A percentile compares a stretch with the other conserved stretches of the same genome.
Conservation (phyloP, 768 basidiomycete genomes). For the Kwoniella sp. region DNA sequence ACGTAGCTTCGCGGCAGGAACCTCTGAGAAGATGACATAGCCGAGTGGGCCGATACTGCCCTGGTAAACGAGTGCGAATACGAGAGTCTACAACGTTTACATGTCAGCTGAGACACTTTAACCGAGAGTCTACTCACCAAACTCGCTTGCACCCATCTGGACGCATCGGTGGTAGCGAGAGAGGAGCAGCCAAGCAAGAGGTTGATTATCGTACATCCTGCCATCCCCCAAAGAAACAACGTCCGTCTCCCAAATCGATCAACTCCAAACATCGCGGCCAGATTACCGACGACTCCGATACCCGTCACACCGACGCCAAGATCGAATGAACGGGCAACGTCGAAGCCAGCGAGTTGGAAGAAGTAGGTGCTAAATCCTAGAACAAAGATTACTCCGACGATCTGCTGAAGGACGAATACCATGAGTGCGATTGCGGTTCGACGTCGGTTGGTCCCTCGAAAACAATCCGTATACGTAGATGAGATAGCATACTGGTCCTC, state of each 20-base stretch:
- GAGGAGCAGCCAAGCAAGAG: conserved; percentile 24
- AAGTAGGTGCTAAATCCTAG: conserved; percentile 30
- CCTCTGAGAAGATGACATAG: conserved; percentile 14
- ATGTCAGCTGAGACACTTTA: no score
- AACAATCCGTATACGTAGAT: conserved; percentile 16
- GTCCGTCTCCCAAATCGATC: conserved; percentile 7
- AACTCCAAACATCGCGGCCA: background rate
- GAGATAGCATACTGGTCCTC: conserved; percentile 13
- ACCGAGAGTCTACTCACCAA: conserved; percentile 17
- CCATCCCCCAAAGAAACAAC: conserved; percentile 22
- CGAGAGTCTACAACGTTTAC: background rate
- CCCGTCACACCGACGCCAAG: conserved; percentile 17
- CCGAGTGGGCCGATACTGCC: conserved; percentile 16
- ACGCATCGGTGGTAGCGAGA: conserved; percentile 12
- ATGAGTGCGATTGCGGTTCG: conserved; percentile 19
- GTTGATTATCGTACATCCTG: conserved; percentile 27
- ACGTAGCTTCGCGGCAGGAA: conserved; percentile 10
- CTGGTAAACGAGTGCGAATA: conserved; percentile 15
- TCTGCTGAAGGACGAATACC: conserved; percentile 18
- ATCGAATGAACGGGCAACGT: conserved; percentile 9
- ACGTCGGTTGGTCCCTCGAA: conserved; percentile 12
- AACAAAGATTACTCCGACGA: conserved; percentile 20
- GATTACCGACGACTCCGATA: conserved; percentile 11
- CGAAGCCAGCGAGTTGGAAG: conserved; percentile 28
- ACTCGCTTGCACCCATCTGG: conserved; percentile 28